Percentiles rank a stretch among this genome's conserved stretches.
phyloP scores from a whole-genome alignment of 73 alveolate genomes.

The Symbiodinium pilosum region DNA sequence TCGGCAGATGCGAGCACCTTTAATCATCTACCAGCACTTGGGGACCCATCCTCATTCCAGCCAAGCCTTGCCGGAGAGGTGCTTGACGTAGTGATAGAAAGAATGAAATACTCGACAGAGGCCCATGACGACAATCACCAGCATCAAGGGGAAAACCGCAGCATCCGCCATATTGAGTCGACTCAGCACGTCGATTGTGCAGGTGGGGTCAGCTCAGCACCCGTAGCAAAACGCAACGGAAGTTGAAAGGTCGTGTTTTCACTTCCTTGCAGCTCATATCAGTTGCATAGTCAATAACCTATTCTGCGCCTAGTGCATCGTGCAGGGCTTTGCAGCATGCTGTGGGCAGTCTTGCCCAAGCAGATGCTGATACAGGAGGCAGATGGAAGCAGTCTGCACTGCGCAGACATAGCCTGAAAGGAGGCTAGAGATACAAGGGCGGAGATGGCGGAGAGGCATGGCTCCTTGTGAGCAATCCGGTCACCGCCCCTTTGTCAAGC shows the following conservation, averaged over 20 bases:
- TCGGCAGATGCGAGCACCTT: background rate
- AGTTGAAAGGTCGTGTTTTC: too few relatives aligned
- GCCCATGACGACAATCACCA: background rate
- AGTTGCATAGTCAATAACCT: too few relatives aligned
- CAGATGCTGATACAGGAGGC: too few relatives aligned
- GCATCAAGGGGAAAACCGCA: background rate
- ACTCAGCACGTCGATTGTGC: background rate
- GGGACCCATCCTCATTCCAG: background rate
- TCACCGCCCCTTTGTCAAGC: too few relatives aligned
- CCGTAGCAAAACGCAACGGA: too few relatives aligned
- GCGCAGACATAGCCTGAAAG: too few relatives aligned
- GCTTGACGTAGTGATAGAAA: background rate
- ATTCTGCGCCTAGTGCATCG: too few relatives aligned
- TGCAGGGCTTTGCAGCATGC: too few relatives aligned
- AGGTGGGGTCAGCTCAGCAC: too few relatives aligned
- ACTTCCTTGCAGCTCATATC: too few relatives aligned
- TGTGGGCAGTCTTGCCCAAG: background rate
- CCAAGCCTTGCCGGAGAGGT: background rate
- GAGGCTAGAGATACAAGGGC: background rate
- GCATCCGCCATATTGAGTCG: background rate
- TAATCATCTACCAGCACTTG: background rate
- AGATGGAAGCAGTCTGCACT: background rate
- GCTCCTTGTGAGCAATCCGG: too few relatives aligned
- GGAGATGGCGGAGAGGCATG: background rate
- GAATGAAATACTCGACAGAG: background rate